Conservation (phyloP, 78 protist genomes). For the Pigoraptor vietnamica region DNA sequence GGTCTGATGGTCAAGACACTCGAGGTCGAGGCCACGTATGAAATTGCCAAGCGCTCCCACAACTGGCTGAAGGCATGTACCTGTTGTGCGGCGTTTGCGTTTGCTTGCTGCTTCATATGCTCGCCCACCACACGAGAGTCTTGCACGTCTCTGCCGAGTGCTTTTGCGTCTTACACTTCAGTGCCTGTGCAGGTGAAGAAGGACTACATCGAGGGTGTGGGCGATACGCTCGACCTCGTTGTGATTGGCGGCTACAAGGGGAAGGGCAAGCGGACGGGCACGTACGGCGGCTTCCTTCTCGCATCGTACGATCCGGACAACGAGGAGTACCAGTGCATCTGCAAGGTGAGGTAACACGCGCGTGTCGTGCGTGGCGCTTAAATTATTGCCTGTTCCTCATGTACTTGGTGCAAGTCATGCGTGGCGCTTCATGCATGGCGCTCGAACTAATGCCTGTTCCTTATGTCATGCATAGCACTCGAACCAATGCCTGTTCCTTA, state of each 20-base stretch:
- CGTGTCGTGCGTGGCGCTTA: background rate
- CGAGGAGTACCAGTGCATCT: conserved; percentile 83
- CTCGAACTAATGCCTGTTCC: background rate
- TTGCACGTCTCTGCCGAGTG: background rate
- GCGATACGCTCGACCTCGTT: conserved; percentile 94
- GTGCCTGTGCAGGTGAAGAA: conserved; percentile 76
- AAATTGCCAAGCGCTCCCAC: conserved; percentile 75
- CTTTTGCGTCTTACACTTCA: too few species aligned
- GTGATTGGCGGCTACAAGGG: conserved; percentile 96
- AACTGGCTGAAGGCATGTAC: conserved; percentile 85
- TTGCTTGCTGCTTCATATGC: background rate
- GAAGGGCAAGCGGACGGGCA: conserved; percentile 95
- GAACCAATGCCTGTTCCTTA: too few species aligned
- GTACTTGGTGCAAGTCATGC: too few species aligned
- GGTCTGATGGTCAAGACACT: conserved; percentile 97
- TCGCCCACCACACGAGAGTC: background rate
- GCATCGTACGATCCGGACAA: conserved; percentile 89
- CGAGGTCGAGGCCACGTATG: conserved; percentile 72
- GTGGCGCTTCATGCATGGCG: background rate
- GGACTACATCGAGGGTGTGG: conserved; percentile 94
- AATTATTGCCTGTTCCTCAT: too few species aligned
- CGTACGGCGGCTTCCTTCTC: conserved; percentile 84
- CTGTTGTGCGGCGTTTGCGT: background rate
- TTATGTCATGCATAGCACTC: too few species aligned
- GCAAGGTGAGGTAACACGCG: conserved; percentile 52